Conservation (phyloP, 2,329 filamentous ascomycete genomes). For the Drechslerella dactyloides region DNA sequence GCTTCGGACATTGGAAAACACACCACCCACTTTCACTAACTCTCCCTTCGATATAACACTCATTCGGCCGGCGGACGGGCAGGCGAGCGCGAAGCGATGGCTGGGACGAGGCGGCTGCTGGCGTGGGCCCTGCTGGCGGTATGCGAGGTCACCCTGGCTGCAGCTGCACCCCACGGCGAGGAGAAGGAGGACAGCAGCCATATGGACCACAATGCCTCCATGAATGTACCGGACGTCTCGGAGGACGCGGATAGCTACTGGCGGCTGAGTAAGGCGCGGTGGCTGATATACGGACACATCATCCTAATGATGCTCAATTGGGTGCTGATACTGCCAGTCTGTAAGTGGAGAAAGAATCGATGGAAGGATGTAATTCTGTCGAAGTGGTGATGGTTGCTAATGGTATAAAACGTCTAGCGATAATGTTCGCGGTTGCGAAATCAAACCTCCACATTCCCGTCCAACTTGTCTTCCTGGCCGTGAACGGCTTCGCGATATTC, state of each 20-base stretch:
- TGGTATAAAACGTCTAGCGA: conserved; percentile 62
- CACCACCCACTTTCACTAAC: no score
- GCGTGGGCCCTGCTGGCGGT: conserved; percentile 37
- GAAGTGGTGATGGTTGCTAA: conserved; percentile 54
- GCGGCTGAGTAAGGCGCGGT: conserved; percentile 35
- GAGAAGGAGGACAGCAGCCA: conserved; percentile 8
- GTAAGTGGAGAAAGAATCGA: conserved; percentile 62
- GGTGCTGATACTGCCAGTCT: conserved; percentile 74
- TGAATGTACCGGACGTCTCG: conserved; percentile 33
- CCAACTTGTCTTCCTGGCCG: conserved; percentile 71
- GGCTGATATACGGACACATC: conserved; percentile 73
- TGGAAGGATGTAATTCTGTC: conserved; percentile 7
- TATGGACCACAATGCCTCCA: conserved; percentile 46
- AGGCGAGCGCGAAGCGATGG: conserved; percentile 14
- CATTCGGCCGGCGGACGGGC: neutral
- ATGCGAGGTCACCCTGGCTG: conserved; percentile 24
- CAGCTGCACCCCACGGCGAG: conserved; percentile 29
- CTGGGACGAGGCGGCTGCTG: conserved; percentile 36
- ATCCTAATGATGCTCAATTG: conserved; percentile 73
- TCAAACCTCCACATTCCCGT: conserved; percentile 74
- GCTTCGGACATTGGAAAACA: no score
- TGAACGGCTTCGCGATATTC: conserved; percentile 70
- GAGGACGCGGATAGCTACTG: conserved; percentile 47
- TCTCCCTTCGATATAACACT: neutral
- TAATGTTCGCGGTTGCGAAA: conserved; percentile 82